Evolutionary conservation across 495 filamentous ascomycete species (phyloP), one percentile per base, ranked within the genome.

Genomic region (Penicillium odoratum): DNA sequence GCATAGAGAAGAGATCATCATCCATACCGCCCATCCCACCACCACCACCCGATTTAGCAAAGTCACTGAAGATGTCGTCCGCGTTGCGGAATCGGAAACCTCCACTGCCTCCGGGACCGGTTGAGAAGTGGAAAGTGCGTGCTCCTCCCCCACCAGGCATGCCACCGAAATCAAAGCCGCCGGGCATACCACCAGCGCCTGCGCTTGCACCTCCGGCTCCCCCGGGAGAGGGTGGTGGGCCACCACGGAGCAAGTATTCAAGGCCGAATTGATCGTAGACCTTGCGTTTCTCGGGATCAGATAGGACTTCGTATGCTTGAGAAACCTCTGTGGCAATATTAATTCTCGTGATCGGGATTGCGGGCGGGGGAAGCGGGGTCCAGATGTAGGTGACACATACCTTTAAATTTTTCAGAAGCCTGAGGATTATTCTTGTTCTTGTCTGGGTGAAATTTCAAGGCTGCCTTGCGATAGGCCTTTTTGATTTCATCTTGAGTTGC

Each of bases 291-390:
- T 98, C 95, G 34, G 94, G 93, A 69, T 98, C 94, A 61, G 90
- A 93, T 10, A 98, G 86, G 66, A 98, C 93, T 78, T 98, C 94
- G 77, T 96, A 98, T 46, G 94, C 94, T 75, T 98, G 93, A 2
- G 91, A 96, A 50, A 91, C 86, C 64, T 98, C 93, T 79, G 52
- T 34, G 26, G 47, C n/a, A 15, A n/a, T 11, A 54, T 69, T 62
- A 67, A 59, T 67, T 16, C 9, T 42, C 4, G 21, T 29, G 46
- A 28, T 45, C n/a, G 48, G 40, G 34, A 38, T 13, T 31, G 46
- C 21, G 33, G 43, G 50, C 51, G 62, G 59, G 44, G 46, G 25
- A 44, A 48, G 50, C 51, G 62, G 59, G 59, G 54, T 63, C 5
- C 4, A 47, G 9, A 26, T 34, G 49, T 3, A 45, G 9, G 48